A percentile compares a stretch with the other conserved stretches of the same genome.
phyloP scores from a whole-genome alignment of 495 filamentous ascomycete species.

The Penicillium desertorum region DNA sequence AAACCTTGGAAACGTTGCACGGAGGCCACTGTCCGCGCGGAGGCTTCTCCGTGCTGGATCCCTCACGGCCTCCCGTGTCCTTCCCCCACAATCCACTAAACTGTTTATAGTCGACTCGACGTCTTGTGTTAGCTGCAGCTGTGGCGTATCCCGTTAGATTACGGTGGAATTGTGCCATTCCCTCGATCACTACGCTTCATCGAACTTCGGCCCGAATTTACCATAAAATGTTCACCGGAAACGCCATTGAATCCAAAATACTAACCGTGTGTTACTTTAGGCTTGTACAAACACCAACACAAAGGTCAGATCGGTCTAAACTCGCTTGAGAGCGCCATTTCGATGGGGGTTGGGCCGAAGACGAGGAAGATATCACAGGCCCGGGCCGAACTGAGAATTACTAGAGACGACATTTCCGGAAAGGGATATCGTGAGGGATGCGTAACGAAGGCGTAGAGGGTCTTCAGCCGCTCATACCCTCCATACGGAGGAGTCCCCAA shows the following conservation, averaged over 20 bases:
- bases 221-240: not conserved
- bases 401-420: not conserved
- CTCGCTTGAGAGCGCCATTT: not conserved
- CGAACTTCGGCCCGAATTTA: not conserved
- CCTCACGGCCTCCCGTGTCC: slow-evolving; percentile 18
- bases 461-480: not conserved
- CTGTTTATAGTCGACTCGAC: not conserved
- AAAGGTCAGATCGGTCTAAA: not conserved
- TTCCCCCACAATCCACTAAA: slow-evolving; percentile 26
- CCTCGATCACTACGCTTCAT: not conserved
- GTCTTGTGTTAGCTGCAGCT: not conserved
- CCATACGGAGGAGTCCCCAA: not conserved
- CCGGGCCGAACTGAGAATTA: slow-evolving; percentile 5
- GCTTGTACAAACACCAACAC: not conserved
- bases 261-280: not conserved
- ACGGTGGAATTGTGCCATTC: not conserved
- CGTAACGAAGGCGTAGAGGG: not conserved
- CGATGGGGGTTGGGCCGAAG: not conserved
- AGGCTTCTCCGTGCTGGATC: slow-evolving; percentile 28
- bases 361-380: not conserved
- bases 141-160: not conserved
- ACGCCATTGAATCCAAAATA: not conserved
- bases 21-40: slow-evolving; percentile 18
- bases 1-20: not conserved
- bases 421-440: not conserved